Evolutionary conservation across 1,284 basidiomycete genomes (phyloP), one percentile per base, ranked within the genome.

Genomic region (Fomitopsis betulina): DNA sequence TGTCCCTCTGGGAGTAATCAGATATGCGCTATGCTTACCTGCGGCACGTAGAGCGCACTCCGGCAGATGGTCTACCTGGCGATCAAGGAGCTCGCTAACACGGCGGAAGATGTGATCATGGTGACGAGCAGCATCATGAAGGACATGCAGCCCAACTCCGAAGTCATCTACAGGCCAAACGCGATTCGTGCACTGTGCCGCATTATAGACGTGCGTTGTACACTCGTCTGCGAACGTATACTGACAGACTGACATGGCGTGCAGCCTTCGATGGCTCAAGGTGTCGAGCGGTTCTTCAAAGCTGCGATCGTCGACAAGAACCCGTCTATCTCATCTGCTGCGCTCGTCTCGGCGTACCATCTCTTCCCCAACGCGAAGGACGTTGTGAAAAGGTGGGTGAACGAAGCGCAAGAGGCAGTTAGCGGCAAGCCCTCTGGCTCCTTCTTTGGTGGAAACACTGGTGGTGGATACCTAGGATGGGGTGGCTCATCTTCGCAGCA

Each of bases 71-170:
- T 99, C 43, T 99, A 99, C 78, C 84, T 99, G 59, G 93, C 96
- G 55, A 98, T 99, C 80, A 99, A 99, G 79, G 97, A 99, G 76
- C 84, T 99, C 19, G 91, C 94, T 32, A 89, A 86, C 45, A 91
- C 92, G n/a, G 94, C 97, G 19, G 94, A 99, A 75, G 97, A 99
- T 80, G 94, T 98, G 39, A 98, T 99, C 70, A 99, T 99, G 95
- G 96, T 98, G 66, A 99, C 97, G 6, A 94, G 93, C 70, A 98
- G 95, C 70, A 99, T 99, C 75, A 98, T 98, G 96, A 99, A 99
- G 81, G 96, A 99, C 72, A 99, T 99, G 94, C 96, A 99, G 72
- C 93, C 96, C 54, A 98, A 98, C 73, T 91, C 95, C 54, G 97
- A 99, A 73, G 96, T 98, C 69, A 95, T 99, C 65, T 99, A 99